Evolutionary conservation across 1,139 yeast genomes (phyloP).

Genomic region (Pichia sp.): DNA sequence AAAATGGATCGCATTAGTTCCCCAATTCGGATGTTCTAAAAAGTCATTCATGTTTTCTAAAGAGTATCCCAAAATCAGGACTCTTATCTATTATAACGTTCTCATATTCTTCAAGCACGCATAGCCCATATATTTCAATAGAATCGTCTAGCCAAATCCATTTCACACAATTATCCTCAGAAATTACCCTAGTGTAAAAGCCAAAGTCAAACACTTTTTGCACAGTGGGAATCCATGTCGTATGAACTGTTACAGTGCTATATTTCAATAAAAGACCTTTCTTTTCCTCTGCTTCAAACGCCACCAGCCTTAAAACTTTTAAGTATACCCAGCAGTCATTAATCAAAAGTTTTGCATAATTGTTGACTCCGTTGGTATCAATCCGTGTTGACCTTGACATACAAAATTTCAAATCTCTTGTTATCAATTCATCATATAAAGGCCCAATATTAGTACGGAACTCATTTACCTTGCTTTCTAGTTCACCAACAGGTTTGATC

Average conservation of each 20-base stretch:
- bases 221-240: background rate
- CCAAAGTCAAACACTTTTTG: background rate
- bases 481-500: no score
- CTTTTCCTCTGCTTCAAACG: background rate
- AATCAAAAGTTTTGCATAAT: background rate
- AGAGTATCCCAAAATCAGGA: background rate
- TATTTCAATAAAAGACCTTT: background rate
- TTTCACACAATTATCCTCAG: background rate
- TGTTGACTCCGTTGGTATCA: background rate
- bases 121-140: background rate
- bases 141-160: conserved; percentile 1
- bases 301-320: background rate
- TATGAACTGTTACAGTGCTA: background rate
- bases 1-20: no score
- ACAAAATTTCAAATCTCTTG: background rate
- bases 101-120: background rate
- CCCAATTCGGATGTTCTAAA: no score
- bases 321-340: background rate
- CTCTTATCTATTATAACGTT: background rate
- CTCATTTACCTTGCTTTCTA: background rate
- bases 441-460: background rate
- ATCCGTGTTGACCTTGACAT: background rate
- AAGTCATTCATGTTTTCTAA: background rate
- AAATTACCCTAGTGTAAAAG: background rate
- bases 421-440: background rate